These are phyloP conservation scores for Podospora fimiseda DNA, from an alignment of 495 filamentous ascomycete genomes.

Conservation along the genomic window DNA sequence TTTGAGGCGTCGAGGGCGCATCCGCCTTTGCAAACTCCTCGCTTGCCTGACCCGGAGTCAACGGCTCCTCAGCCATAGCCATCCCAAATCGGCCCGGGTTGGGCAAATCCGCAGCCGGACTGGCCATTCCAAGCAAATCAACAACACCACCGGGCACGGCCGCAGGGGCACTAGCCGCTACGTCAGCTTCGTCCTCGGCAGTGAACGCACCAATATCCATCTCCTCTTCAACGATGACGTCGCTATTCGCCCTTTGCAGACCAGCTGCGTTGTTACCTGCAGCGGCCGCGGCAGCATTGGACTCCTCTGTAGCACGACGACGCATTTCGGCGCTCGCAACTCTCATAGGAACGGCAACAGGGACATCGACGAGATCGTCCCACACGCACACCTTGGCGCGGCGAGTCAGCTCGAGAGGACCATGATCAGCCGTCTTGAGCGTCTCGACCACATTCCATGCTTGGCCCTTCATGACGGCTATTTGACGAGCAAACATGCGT, in stretches of 20 bases:
- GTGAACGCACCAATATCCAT: constrained; percentile 20
- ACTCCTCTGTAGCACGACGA: constrained; percentile 41
- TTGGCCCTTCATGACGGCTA: constrained; percentile 98
- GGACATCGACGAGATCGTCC: constrained; percentile 96
- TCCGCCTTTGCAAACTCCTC: neutral
- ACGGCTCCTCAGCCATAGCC: constrained; percentile 24
- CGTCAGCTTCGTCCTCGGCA: constrained; percentile 9
- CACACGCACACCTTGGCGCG: constrained; percentile 89
- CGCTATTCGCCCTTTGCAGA: constrained; percentile 2
- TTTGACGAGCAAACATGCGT: constrained; percentile 93
- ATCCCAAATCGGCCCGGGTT: constrained; percentile 83
- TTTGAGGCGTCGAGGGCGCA: neutral
- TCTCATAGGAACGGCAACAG: constrained; percentile 83
- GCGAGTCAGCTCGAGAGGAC: constrained; percentile 86
- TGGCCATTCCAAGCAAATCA: constrained; percentile 69
- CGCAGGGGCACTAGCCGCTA: constrained; percentile 44
- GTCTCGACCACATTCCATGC: constrained; percentile 99
- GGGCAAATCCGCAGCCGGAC: constrained; percentile 58
- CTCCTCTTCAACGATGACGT: constrained; percentile 24
- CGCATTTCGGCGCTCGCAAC: constrained; percentile 72
- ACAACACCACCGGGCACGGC: constrained; percentile 22
- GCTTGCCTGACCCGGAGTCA: neutral
- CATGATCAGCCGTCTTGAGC: constrained; percentile 83
- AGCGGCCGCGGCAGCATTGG: constrained; percentile 1
- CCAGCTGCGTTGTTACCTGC: no score